phyloP scores from a whole-genome alignment of 1,284 basidiomycete species.

The Jaminaea rosea region DNA sequence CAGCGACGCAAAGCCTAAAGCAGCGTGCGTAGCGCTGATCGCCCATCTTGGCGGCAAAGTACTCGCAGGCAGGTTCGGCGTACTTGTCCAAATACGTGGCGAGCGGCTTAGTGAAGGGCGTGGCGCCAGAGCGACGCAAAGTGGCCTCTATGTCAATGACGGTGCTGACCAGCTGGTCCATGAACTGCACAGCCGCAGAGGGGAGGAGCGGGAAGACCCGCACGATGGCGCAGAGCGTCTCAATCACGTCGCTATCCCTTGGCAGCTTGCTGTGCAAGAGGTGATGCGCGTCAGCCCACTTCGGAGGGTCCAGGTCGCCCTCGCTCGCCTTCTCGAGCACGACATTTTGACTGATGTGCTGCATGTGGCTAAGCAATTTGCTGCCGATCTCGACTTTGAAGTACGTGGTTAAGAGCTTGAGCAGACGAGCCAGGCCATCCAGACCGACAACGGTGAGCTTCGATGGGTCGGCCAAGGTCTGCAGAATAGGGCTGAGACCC shows the following conservation, averaged over 20 bases:
- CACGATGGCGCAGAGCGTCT: constrained; percentile 82
- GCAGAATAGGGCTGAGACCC: constrained; percentile 87
- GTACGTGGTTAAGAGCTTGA: constrained; percentile 93
- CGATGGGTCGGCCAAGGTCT: constrained; percentile 95
- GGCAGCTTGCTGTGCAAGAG: constrained; percentile 57
- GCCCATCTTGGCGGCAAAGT: constrained; percentile 71
- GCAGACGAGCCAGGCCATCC: constrained; percentile 81
- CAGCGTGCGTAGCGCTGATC: constrained; percentile 46
- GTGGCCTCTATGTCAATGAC: constrained; percentile 89
- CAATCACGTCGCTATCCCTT: constrained; percentile 80
- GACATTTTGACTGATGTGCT: constrained; percentile 33
- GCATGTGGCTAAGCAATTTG: constrained; percentile 80
- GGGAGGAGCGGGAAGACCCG: constrained; percentile 89
- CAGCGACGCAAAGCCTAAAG: constrained; percentile 32
- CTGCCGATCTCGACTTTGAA: constrained; percentile 99
- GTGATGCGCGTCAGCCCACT: constrained; percentile 15
- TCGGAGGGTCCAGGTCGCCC: constrained; percentile 23
- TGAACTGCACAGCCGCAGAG: constrained; percentile 82
- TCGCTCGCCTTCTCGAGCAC: constrained; percentile 33
- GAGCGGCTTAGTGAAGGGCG: constrained; percentile 87
- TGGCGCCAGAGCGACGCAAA: constrained; percentile 78
- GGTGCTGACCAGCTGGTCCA: constrained; percentile 72
- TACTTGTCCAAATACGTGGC: constrained; percentile 87
- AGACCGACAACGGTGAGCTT: constrained; percentile 87
- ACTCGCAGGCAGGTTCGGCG: constrained; percentile 70